Conservation (phyloP, 495 filamentous ascomycete genomes). For the Hypoxylon fragiforme region DNA sequence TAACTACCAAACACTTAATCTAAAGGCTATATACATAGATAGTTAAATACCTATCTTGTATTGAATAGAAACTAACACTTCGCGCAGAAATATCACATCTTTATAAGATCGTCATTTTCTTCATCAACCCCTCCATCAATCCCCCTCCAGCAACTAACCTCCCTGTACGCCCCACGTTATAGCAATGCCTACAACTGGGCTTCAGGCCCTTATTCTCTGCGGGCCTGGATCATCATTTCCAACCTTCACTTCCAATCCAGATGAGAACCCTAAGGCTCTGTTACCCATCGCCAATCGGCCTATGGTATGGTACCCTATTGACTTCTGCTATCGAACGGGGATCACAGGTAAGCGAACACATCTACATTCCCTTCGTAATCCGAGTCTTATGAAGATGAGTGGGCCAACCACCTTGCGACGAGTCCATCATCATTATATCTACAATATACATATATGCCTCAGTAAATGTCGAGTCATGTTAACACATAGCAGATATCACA, state of each 20-base stretch:
- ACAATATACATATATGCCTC: neutral
- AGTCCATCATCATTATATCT: too few relatives aligned
- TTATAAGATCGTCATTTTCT: too few relatives aligned
- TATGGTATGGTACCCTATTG: slow-evolving; percentile 93
- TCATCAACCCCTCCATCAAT: slow-evolving; percentile 27
- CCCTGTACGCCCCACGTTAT: slow-evolving; percentile 67
- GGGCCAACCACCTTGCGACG: too few relatives aligned
- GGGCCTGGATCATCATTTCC: slow-evolving; percentile 88
- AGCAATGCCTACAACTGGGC: slow-evolving; percentile 72
- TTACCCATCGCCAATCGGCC: slow-evolving; percentile 91
- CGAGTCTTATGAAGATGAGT: too few relatives aligned
- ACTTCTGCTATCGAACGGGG: slow-evolving; percentile 85
- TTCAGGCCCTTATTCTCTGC: slow-evolving; percentile 92
- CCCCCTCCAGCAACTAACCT: slow-evolving; percentile 4
- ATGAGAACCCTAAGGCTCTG: slow-evolving; percentile 88
- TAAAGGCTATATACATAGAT: too few relatives aligned
- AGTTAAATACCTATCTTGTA: too few relatives aligned
- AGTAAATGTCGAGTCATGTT: slow-evolving; percentile 8
- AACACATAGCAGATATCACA: slow-evolving; percentile 65
- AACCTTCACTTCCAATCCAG: slow-evolving; percentile 87
- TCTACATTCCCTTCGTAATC: neutral
- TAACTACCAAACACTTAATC: too few relatives aligned
- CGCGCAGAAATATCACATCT: too few relatives aligned
- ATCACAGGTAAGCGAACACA: slow-evolving; percentile 65
- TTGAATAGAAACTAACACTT: too few relatives aligned